Evolutionary conservation across 176 grass and related monocot species (phyloP).

Genomic region (Carex scoparia): DNA sequence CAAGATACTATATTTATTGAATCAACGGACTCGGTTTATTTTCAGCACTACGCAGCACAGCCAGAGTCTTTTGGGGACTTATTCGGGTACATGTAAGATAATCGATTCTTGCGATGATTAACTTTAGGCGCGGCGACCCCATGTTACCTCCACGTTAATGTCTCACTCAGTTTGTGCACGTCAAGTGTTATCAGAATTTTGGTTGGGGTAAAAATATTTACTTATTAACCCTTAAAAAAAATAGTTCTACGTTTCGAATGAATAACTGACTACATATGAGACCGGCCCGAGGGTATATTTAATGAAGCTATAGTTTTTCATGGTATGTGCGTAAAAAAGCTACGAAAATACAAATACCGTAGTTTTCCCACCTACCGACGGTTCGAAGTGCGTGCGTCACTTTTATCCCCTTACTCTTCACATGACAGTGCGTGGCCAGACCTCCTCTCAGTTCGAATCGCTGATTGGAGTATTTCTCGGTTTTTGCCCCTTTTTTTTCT

Average conservation of each 20-base stretch:
- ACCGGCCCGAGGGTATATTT: background rate
- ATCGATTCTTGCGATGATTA: background rate
- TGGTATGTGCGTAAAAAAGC: background rate
- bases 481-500: background rate
- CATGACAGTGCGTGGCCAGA: slow-evolving; percentile 25
- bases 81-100: background rate
- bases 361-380: slow-evolving; percentile 20
- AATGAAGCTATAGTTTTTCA: background rate
- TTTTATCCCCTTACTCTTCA: slow-evolving; percentile 6
- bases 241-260: too few relatives aligned
- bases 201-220: background rate
- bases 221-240: background rate
- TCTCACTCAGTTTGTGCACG: slow-evolving; percentile 9
- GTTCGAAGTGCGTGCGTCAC: slow-evolving; percentile 26
- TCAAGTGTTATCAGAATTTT: slow-evolving; percentile 9
- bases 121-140: slow-evolving; percentile 10
- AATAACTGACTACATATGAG: background rate
- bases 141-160: slow-evolving; percentile 24
- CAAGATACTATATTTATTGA: too few relatives aligned
- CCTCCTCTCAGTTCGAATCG: background rate
- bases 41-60: background rate
- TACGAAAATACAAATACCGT: background rate
- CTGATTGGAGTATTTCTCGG: background rate
- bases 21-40: background rate
- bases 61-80: background rate